These are phyloP conservation scores for Syzygium aqueum DNA, from an alignment of 345 rosid genomes.

Conservation along the genomic window DNA sequence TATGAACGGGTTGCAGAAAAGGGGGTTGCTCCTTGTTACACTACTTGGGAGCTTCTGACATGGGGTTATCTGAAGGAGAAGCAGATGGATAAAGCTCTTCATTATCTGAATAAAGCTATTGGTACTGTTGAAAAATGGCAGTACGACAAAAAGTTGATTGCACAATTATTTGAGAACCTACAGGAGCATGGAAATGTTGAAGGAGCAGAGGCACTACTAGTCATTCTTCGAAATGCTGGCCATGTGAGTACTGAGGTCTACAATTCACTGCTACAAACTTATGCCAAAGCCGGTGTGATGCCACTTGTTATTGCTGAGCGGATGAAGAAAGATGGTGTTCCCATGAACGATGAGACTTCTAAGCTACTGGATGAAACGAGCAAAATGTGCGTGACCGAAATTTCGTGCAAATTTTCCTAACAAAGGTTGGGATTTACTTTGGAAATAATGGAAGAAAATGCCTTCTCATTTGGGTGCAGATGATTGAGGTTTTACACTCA, in stretches of 20 bases:
- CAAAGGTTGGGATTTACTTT: neutral
- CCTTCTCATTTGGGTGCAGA: neutral
- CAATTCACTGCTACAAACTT: conserved; percentile 62
- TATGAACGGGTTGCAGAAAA: conserved; percentile 33
- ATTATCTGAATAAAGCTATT: conserved; percentile 57
- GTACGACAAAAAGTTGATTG: conserved; percentile 44
- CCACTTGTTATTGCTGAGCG: conserved; percentile 62
- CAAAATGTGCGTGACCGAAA: conserved; percentile 55
- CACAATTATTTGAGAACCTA: conserved; percentile 32
- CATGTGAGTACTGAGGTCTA: conserved; percentile 53
- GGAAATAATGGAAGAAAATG: neutral
- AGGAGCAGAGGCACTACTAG: conserved; percentile 62
- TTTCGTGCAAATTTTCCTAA: conserved; percentile 25
- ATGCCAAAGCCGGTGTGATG: conserved; percentile 74
- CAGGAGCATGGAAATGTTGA: conserved; percentile 53
- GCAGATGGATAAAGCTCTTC: conserved; percentile 43
- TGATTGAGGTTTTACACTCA: neutral
- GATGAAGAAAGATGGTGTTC: conserved; percentile 61
- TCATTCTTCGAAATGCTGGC: conserved; percentile 49
- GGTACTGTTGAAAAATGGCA: conserved; percentile 59
- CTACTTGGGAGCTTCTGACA: conserved; percentile 81
- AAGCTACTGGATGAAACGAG: conserved; percentile 53
- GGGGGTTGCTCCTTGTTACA: conserved; percentile 52
- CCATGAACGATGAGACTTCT: conserved; percentile 50
- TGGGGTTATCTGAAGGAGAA: conserved; percentile 51